Evolutionary conservation across 371 early-diverging fungal genomes (phyloP), one percentile per base, ranked within the genome.

Genomic region (Mortierella sp.): DNA sequence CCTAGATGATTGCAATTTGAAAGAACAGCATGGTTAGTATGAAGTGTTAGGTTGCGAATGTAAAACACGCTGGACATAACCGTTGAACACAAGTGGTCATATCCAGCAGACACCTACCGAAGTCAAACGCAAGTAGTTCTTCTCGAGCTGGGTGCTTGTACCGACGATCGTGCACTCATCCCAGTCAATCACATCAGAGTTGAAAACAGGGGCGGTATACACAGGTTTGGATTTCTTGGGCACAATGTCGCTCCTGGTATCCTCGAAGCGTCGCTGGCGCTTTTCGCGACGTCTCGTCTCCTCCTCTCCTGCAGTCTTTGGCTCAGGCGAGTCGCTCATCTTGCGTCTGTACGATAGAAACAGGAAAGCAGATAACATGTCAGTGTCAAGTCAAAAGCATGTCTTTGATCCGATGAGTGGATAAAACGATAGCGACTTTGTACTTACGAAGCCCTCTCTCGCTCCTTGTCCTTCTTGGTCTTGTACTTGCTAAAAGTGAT

Each of bases 51-150:
- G 21, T 10, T 41, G 56, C 8, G 3, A 24, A 68, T 0, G 18
- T 1, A 10, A 21, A 56, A 56, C 8, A 56, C 3, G 8, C n/a
- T 10, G 3, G 4, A 10, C 38, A 38, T 24, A 5, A 3, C 38
- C 21, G 8, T 38, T 7, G 41, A 35, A 24, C 10, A 5, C 5
- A 41, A 32, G 4, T 27, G 38, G 5, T 21, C 4, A 35, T n/a
- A 73, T 18, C 24, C 14, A 68, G 24, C 29, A 51, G 16, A 68
- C 29, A 74, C 81, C 74, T 90, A 95, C 95, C 24, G 95, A 95
- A 2, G 99, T 99, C 73, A 99, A 90, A 60, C 99, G 90, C 55
- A 98, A 82, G 87, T 98, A 99, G 70, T 89, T 88, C 88, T 98
- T 98, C 83, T 98, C 98, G 27, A 98, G 89, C 75, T 91, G 88